Conservation (phyloP, 2,329 filamentous ascomycete species). For the Chaetomium strumarium region DNA sequence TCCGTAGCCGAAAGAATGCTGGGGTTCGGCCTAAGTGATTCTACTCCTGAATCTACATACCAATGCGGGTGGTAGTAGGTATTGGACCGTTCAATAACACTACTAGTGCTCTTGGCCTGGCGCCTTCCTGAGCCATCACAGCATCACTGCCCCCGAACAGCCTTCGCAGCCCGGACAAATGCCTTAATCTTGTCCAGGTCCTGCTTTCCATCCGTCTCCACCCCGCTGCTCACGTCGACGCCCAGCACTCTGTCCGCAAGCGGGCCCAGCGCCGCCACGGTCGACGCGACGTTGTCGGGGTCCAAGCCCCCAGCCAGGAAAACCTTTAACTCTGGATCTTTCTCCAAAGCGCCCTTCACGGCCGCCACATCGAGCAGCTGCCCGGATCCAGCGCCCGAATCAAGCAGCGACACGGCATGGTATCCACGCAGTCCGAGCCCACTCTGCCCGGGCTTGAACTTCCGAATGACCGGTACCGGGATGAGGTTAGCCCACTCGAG, state of each 20-base stretch:
- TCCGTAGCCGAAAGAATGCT: too few relatives aligned
- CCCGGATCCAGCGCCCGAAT: constrained; percentile 81
- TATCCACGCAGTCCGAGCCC: constrained; percentile 70
- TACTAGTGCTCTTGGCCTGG: neutral
- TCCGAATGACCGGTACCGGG: constrained; percentile 83
- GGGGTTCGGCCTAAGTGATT: neutral
- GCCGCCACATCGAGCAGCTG: constrained; percentile 65
- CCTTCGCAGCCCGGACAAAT: constrained; percentile 73
- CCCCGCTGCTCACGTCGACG: constrained; percentile 91
- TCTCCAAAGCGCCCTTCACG: constrained; percentile 60
- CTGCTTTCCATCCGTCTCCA: constrained; percentile 79
- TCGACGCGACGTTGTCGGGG: constrained; percentile 67
- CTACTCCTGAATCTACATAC: neutral
- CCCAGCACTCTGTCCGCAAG: constrained; percentile 61
- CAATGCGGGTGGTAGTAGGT: neutral
- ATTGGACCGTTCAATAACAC: neutral
- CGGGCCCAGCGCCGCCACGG: constrained; percentile 57
- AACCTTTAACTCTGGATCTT: constrained; percentile 65
- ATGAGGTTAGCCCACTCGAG: constrained; percentile 87
- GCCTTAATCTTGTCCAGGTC: constrained; percentile 71
- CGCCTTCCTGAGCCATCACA: neutral
- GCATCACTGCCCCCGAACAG: constrained; percentile 37
- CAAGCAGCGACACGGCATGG: constrained; percentile 77
- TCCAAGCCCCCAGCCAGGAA: constrained; percentile 81
- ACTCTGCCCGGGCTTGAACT: constrained; percentile 71